These are phyloP conservation scores for Coemansia nantahalensis DNA, from an alignment of 192 early-diverging fungal species.

Conservation along the genomic window DNA sequence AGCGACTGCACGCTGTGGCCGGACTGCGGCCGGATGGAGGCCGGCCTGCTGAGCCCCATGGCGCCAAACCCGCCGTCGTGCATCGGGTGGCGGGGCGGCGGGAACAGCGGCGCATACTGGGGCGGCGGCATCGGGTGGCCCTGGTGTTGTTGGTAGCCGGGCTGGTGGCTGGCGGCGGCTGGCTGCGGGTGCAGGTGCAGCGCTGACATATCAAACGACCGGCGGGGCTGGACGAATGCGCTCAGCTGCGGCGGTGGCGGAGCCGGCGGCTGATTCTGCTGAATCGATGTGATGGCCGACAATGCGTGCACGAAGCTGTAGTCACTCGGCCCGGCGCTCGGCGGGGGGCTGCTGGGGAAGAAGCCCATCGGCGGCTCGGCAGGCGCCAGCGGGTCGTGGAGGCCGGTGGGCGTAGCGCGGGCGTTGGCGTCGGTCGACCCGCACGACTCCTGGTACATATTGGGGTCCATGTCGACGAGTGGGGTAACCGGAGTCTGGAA, in stretches of 20 bases:
- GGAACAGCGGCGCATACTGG: neutral
- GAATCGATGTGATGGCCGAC: constrained; percentile 4
- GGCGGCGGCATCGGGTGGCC: constrained; percentile 8
- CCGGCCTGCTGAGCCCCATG: neutral
- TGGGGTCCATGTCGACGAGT: constrained; percentile 13
- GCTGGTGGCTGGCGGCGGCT: neutral
- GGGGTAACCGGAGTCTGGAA: constrained; percentile 11
- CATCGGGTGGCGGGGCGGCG: neutral
- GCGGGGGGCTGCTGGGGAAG: neutral
- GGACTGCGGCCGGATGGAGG: constrained; percentile 1
- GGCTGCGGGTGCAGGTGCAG: constrained; percentile 5
- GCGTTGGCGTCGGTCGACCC: neutral
- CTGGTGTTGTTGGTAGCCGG: constrained; percentile 5
- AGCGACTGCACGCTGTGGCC: constrained; percentile 9
- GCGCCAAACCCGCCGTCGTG: constrained; percentile 5
- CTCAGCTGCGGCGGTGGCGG: too few relatives aligned
- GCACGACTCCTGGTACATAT: neutral
- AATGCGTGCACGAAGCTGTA: constrained; percentile 16
- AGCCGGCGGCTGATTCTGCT: constrained; percentile 9
- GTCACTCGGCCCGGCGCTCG: neutral
- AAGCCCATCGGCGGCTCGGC: neutral
- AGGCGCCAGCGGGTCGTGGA: neutral
- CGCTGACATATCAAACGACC: constrained; percentile 27
- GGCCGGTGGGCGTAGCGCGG: neutral
- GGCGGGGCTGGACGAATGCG: constrained; percentile 23